phyloP scores from a whole-genome alignment of 768 basidiomycete species.

The Pulveroboletus ravenelii region DNA sequence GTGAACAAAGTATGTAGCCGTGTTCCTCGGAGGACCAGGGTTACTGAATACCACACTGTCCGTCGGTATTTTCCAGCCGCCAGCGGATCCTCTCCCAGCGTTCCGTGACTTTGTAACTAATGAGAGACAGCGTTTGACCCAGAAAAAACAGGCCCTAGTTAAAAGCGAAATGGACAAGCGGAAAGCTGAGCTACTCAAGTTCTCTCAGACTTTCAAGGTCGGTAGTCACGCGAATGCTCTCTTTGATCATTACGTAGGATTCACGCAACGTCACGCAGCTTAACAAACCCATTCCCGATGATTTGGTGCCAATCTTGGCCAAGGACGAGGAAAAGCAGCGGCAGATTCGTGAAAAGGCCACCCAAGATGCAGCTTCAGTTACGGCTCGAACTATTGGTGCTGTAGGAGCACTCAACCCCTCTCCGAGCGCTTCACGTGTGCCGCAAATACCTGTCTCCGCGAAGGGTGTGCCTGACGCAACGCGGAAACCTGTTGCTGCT shows the following conservation, averaged over 20 bases:
- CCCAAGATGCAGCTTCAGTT: constrained; percentile 57
- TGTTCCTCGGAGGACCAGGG: not conserved
- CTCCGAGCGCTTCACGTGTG: constrained; percentile 46
- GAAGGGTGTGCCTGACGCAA: constrained; percentile 28
- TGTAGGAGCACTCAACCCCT: constrained; percentile 34
- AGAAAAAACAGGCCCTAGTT: constrained; percentile 83
- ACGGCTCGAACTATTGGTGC: constrained; percentile 68
- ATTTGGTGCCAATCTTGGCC: constrained; percentile 86
- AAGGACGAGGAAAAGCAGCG: constrained; percentile 92
- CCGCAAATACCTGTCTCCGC: constrained; percentile 29
- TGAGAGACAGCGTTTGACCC: constrained; percentile 85
- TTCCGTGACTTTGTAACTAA: constrained; percentile 92
- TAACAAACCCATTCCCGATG: constrained; percentile 92
- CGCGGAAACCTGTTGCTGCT: constrained; percentile 27
- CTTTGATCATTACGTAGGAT: not conserved
- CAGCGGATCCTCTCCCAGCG: constrained; percentile 72
- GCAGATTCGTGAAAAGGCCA: constrained; percentile 73
- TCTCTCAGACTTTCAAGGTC: constrained; percentile 93
- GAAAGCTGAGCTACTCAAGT: constrained; percentile 89
- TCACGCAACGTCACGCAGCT: constrained; percentile 43
- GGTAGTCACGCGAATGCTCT: constrained; percentile 11
- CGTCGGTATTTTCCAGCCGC: constrained; percentile 39
- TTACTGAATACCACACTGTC: constrained; percentile 4
- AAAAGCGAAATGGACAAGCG: constrained; percentile 95
- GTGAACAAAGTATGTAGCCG: constrained; percentile 46